Evolutionary conservation across 2,329 filamentous ascomycete genomes (phyloP), one percentile per base, ranked within the genome.

Genomic region (Penicillium sp.): DNA sequence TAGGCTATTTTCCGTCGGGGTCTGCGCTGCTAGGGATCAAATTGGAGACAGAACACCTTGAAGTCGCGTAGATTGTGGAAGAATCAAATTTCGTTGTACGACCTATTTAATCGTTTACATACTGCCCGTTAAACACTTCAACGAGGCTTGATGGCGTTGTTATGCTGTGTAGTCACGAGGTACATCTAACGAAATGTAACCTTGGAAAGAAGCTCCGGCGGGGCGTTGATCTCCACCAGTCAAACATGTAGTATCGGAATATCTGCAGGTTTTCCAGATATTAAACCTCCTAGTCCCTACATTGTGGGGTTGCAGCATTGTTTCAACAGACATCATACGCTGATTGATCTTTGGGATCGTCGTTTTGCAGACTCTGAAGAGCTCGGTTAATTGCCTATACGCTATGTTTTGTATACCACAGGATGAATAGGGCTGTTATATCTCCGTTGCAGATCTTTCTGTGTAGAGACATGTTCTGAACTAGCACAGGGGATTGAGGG

Each of bases 201-300:
- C 26, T 23, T 48, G 27, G 6, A 2, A 16, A n/a, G 31, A 19
- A 50, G 39, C 45, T 53, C 55, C 55, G 50, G 50, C 35, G 55
- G 55, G 50, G 46, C 37, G 46, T 45, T 48, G 27, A 57, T 52
- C 54, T 44, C 35, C 29, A 49, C 54, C 49, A n/a, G 48, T 49
- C 31, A 48, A 31, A 51, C 48, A 50, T 33, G 35, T 33, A 4
- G 31, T 33, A 33, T 11, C 31, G 14, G 29, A 13, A 14, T 16
- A 16, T 33, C 13, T 33, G 31, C 31, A 33, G 31, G 31, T 33
- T 49, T 43, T 48, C 29, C 21, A 25, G n/a, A 50, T 19, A n/a
- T 6, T 16, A 19, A 3, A 26, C 7, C 23, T 26, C 25, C 11
- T 23, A 23, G 21, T 26, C 42, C 42, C 6, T 25, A 16, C 13